Conservation (phyloP, 2,329 filamentous ascomycete species). For the Fusarium verticillioides region DNA sequence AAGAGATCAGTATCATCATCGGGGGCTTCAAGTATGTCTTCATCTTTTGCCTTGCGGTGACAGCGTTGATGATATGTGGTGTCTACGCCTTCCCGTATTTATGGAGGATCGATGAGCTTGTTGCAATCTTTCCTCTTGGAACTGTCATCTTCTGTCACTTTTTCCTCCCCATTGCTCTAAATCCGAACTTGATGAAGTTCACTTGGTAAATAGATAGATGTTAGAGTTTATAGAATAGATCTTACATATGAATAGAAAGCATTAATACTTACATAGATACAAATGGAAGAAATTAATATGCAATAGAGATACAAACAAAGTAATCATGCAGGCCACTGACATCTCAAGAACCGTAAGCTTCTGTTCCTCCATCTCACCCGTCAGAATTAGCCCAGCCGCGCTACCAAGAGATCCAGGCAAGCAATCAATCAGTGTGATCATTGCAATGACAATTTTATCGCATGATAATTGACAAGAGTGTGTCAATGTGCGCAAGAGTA, state of each 20-base stretch:
- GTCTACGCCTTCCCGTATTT: background rate
- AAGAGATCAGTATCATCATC: background rate
- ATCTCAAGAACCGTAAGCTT: no score
- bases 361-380: no score
- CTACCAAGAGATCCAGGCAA: no score
- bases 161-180: background rate
- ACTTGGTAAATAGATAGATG: background rate
- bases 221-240: background rate
- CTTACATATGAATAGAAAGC: rapidly evolving
- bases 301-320: no score
- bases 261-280: no score
- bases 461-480: rapidly evolving
- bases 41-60: background rate
- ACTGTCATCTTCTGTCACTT: background rate
- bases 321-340: no score
- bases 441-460: rapidly evolving
- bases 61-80: background rate
- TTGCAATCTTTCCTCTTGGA: background rate
- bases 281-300: no score
- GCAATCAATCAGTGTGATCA: background rate
- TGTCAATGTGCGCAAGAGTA: rapidly evolving
- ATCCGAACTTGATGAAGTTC: background rate
- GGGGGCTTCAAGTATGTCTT: background rate
- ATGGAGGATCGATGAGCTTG: background rate
- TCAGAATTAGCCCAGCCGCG: no score